Evolutionary conservation across 805 yeast species (phyloP).

Genomic region (Blastobotrys peoriensis): DNA sequence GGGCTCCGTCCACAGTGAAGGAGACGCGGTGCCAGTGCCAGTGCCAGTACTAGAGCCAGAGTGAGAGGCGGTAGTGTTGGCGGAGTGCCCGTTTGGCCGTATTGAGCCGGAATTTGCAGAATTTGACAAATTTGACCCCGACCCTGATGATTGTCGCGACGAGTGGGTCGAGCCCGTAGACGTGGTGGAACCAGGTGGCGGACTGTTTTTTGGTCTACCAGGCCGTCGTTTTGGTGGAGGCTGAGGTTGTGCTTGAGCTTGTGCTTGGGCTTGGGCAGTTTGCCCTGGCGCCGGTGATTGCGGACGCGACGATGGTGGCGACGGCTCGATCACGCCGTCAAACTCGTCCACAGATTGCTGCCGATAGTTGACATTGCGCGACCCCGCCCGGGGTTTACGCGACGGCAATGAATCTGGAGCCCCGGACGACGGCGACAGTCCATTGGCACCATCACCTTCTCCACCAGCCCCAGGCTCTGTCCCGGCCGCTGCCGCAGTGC

Average conservation of each 20-base stretch:
- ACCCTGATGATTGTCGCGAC: too few species aligned
- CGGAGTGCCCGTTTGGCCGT: background rate
- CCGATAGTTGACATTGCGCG: background rate
- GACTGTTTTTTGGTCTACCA: background rate
- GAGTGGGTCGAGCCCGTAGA: too few species aligned
- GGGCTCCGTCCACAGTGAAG: conserved; percentile 66
- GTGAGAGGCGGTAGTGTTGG: too few species aligned
- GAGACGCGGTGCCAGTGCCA: too few species aligned
- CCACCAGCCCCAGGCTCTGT: conserved; percentile 10
- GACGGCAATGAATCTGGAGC: too few species aligned
- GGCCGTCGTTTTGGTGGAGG: background rate
- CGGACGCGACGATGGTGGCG: background rate
- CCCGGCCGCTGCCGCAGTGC: background rate
- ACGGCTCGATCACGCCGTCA: background rate
- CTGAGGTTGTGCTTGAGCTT: too few species aligned
- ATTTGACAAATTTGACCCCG: too few species aligned
- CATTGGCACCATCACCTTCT: background rate
- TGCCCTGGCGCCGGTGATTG: background rate
- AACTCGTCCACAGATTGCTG: background rate
- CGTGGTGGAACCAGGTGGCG: background rate
- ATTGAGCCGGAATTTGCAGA: background rate
- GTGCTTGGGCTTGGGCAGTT: too few species aligned
- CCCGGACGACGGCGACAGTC: too few species aligned
- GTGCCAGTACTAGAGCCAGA: background rate
- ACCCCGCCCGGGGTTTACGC: background rate